Conservation (phyloP, 2,329 filamentous ascomycete species). For the Colletotrichum spaethianum region DNA sequence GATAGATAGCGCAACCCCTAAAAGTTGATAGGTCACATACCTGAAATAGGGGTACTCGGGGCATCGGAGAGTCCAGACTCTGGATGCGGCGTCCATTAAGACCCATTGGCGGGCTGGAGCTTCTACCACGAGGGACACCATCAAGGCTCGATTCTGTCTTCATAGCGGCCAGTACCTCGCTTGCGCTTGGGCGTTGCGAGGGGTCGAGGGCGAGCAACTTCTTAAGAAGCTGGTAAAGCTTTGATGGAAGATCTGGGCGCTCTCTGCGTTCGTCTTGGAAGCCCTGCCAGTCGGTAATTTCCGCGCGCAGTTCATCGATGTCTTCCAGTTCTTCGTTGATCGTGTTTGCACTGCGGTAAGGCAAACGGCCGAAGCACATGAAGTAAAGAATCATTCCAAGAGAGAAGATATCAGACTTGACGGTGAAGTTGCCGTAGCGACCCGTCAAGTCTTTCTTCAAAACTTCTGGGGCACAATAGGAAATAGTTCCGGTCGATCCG, state of each 20-base stretch:
- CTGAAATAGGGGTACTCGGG: constrained; percentile 64
- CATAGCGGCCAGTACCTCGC: constrained; percentile 86
- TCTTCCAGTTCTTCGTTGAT: constrained; percentile 94
- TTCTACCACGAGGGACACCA: constrained; percentile 52
- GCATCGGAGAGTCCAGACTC: constrained; percentile 68
- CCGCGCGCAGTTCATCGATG: constrained; percentile 84
- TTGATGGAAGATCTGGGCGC: constrained; percentile 86
- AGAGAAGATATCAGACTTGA: constrained; percentile 98
- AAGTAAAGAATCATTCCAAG: constrained; percentile 99
- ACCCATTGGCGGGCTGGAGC: constrained; percentile 54
- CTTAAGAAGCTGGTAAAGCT: constrained; percentile 88
- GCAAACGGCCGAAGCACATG: constrained; percentile 92
- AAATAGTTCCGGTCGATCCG: constrained; percentile 95
- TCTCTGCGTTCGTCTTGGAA: constrained; percentile 84
- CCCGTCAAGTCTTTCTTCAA: constrained; percentile 78
- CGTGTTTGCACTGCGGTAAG: constrained; percentile 86
- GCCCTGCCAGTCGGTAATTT: constrained; percentile 90
- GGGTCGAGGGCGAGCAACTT: constrained; percentile 85
- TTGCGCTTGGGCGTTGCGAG: constrained; percentile 83
- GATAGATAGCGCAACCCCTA: constrained; percentile 30
- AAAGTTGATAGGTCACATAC: constrained; percentile 47
- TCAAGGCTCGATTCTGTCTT: constrained; percentile 73
- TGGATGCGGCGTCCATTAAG: constrained; percentile 65
- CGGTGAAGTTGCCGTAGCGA: constrained; percentile 91
- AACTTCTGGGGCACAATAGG: constrained; percentile 97